Evolutionary conservation across 1,284 basidiomycete species (phyloP), one percentile per base, ranked within the genome.

Genomic region (Cerrena zonata): DNA sequence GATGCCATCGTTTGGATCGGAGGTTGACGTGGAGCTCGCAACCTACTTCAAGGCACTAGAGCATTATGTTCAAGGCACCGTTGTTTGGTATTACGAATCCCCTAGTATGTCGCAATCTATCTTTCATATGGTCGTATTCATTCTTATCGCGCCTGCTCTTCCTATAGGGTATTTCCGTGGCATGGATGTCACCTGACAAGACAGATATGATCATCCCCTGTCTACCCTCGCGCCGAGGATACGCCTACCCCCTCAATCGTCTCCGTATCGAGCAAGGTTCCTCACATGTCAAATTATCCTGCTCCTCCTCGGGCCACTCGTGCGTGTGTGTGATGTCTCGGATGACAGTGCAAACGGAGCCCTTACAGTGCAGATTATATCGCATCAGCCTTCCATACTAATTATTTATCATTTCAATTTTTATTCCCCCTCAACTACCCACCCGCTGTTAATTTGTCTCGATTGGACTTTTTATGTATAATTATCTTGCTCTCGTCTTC

Each of bases 51-150:
- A 58, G 34, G 72, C 69, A 1, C 58, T 77, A 11, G 76, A 77
- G 56, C 66, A 75, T 51, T 77, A 74, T 57, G 70, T 71, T 1
- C 76, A 77, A 52, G 75, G 76, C 15, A 74, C 72, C 3, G 67
- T 76, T 5, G 56, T 74, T 36, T 78, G 76, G 76, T 57, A 52
- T 30, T 52, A 52, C 34, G 49, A 50, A n/a, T 45, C 43, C 19
- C 49, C 49, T 40, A 26, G 49, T 50, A 26, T 12, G 49, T 50
- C 26, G 5, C 22, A 13, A 24, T 12, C 12, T 25, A 37, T 3
- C 21, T n/a, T 26, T n/a, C 18, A 15, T 5, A 18, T 7, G 15
- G 24, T 45, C 38, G 13, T 37, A 18, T 13, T 39, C 19, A 19
- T 30, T 19, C 19, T 22, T n/a, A 5, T 13, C 41, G 19, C 19